Conservation (phyloP, 2,329 filamentous ascomycete genomes). For the Epicoccum nigrum region DNA sequence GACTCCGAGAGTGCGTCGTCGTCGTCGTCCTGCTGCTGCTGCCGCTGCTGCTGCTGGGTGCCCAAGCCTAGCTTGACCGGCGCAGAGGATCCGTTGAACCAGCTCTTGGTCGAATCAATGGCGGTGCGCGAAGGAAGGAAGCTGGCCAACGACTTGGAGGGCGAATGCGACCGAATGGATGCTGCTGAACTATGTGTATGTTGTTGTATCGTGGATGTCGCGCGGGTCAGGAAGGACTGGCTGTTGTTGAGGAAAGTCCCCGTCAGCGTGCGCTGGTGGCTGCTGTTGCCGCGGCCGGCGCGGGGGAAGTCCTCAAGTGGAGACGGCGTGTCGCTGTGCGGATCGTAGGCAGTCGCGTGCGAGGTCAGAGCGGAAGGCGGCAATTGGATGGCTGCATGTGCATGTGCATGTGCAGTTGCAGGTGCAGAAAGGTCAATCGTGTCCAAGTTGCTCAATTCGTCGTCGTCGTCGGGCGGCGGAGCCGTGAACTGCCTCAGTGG, state of each 20-base stretch:
- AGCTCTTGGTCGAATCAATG: constrained; percentile 50
- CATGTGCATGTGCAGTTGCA: too few species aligned
- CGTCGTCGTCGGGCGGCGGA: constrained; percentile 27
- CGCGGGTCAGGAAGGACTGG: constrained; percentile 34
- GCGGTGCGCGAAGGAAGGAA: constrained; percentile 45
- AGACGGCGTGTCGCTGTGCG: constrained; percentile 35
- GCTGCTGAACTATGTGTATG: constrained; percentile 49
- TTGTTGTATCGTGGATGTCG: constrained; percentile 45
- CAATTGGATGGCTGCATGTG: constrained; percentile 39
- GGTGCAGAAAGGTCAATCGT: constrained; percentile 40
- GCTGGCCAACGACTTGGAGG: constrained; percentile 48
- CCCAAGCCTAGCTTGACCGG: constrained; percentile 54
- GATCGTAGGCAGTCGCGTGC: constrained; percentile 42
- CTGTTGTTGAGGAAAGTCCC: constrained; percentile 48
- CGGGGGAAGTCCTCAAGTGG: constrained; percentile 36
- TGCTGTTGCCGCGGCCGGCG: constrained; percentile 25
- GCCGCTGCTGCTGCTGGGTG: constrained; percentile 20
- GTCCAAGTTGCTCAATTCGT: constrained; percentile 36
- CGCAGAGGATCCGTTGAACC: constrained; percentile 61
- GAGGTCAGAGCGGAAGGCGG: constrained; percentile 45
- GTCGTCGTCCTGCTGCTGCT: too few species aligned
- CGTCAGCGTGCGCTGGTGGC: constrained; percentile 45
- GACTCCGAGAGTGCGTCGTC: constrained; percentile 38
- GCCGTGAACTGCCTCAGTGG: constrained; percentile 34
- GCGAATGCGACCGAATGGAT: constrained; percentile 45